phyloP scores from a whole-genome alignment of 2,329 filamentous ascomycete genomes.

The Fusarium humuli region DNA sequence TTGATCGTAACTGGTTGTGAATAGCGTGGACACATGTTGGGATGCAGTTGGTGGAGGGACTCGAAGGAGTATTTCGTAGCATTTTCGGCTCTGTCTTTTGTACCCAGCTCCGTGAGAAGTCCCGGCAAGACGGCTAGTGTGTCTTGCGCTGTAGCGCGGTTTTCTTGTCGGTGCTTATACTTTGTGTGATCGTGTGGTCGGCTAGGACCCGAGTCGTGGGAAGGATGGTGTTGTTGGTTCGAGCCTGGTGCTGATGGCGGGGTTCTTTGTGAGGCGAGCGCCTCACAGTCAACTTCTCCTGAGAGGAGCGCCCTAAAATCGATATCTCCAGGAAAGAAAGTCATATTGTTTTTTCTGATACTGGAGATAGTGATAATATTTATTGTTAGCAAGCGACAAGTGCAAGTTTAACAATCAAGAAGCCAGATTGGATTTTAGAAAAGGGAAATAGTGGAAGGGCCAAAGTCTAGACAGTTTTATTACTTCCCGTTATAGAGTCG shows the following conservation, averaged over 20 bases:
- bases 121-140: rapidly evolving
- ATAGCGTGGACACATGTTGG: not conserved
- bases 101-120: not conserved
- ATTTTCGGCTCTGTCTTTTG: not conserved
- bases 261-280: not conserved
- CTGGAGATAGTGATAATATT: not conserved
- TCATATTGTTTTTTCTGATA: not conserved
- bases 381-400: not conserved
- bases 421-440: too few relatives aligned
- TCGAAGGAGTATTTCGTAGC: not conserved
- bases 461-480: too few relatives aligned
- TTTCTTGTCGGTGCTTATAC: not conserved
- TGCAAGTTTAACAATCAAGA: not conserved
- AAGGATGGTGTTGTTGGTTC: not conserved
- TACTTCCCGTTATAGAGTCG: too few relatives aligned
- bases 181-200: not conserved
- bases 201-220: not conserved
- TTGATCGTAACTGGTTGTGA: not conserved
- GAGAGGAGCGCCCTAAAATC: not conserved
- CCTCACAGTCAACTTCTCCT: not conserved
- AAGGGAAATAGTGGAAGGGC: not conserved
- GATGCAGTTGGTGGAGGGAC: not conserved
- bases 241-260: not conserved
- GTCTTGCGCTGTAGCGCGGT: not conserved
- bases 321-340: not conserved